Base-by-base conservation (phyloP, 768 basidiomycete genomes). In the Leccinum olivaceopallidum region DNA sequence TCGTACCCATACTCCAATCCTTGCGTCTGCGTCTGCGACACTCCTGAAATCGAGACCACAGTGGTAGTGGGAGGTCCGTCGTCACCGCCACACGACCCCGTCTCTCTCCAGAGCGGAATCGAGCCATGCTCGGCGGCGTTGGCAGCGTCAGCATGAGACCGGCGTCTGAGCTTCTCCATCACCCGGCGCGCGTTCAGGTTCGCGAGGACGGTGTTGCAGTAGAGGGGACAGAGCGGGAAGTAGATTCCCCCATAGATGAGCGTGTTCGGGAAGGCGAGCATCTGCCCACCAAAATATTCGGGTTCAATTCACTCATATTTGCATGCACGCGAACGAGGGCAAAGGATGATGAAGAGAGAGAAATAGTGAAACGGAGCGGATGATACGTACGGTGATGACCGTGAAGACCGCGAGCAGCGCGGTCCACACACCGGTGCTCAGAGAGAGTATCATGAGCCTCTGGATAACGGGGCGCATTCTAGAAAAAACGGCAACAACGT, bases 141-240 rank as follows among this genome's bases (percentile, higher is more conserved):
- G 44, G 44, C 44, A 20, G n/a, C 44, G 20, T 20, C 44, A 20
- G 44, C 44, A 20, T 47, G 44, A 47, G 10, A 20, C n/a, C 53
- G 61, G 10, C 56, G 59, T 20, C 57, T 60, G 24, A 68, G 53
- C 14, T 66, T 65, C 4, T 58, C 50, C 7, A 68, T 58, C 28
- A 70, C 54, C 30, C 55, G 36, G 10, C 74, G 65, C 6, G 73
- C 67, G 48, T 75, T 75, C 56, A 75, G 52, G 56, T 69, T 76
- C 16, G 65, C 67, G 54, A 75, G 69, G 20, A 76, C 62, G 18
- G 71, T 73, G 51, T 70, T 75, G 39, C 71, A 69, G 39, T 74
- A 75, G 6, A 76, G 54, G 1, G 73, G 69, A 56, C 73, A 70
- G 24, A 73, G 57, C 4, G 73, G 67, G 20, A 71, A 73, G 53